Base-by-base conservation (phyloP, 768 basidiomycete genomes). In the Rhodotorula sphaerocarpa region DNA sequence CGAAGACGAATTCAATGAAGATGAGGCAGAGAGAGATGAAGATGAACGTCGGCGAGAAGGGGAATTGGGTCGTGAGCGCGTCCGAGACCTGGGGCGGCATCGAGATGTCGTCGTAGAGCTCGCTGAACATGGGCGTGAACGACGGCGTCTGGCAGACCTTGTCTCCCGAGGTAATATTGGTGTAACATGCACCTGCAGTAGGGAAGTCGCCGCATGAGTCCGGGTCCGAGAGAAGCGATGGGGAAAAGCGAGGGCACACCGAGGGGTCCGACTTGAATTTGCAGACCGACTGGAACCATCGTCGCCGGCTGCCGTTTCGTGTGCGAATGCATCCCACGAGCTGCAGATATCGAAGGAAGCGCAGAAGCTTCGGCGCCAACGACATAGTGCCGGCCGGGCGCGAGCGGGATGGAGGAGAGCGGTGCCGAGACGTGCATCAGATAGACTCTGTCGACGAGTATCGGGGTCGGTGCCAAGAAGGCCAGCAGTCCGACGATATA, bases 111-210 rank as follows among this genome's bases (percentile, higher is more conserved):
- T 46, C 39, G 45, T 52, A 52, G 28, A 57, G 27, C 20, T 63
- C 61, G 48, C 52, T n/a, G 48, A 67, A 67, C 39, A 60, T 60
- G 0, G 66, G 66, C 7, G 66, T 67, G 61, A 67, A 63, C 10
- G 66, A 57, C 3, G 66, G 58, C 7, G 50, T 23, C 7, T 18
- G 30, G 50, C 61, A 67, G 18, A n/a, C 27, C 25, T 44, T 34
- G 28, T 59, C 31, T 1, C 25, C 15, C 20, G 55, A 33, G 7
- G 57, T 50, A 42, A 53, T 34, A 31, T 58, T 58, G 5, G 57
- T 46, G 27, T 30, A 50, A 46, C 66, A 67, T 18, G 61, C 61
- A 1, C 66, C 66, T 67, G 57, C 3, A 7, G 6, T 2, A 0
- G 5, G 3, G 4, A 10, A 11, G 25, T 4, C n/a, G n/a, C n/a